Base-by-base conservation (phyloP, 2,329 filamentous ascomycete species). In the Aspergillus ochraceus region DNA sequence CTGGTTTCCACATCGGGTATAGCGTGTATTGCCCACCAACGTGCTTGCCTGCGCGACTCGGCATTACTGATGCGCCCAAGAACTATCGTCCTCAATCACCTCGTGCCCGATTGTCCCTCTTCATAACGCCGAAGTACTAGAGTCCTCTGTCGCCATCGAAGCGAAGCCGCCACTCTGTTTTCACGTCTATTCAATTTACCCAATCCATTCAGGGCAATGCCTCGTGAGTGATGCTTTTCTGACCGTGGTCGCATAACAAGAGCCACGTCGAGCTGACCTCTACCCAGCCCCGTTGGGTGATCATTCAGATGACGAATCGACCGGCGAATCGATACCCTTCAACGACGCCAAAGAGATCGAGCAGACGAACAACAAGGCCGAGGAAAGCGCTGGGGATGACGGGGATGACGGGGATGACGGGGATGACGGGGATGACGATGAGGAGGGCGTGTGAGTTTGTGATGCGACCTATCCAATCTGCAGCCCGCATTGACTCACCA, bases 271-370 rank as follows among this genome's bases (percentile, higher is more conserved):
- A 60, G 39, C 57, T 71, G 32, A 68, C 58, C 12, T 46, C 60
- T 29, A 45, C 42, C 58, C 39, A 76, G 74, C 72, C 20, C 70
- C 71, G 49, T 57, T 73, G 12, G 70, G 70, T 50, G 71, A 74
- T 14, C 57, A 71, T 22, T 76, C 75, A 2, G 76, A 77, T 26
- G 70, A 73, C 20, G 76, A 78, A 58, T 74, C 72, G 19, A 66
- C 64, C 9, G 72, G 72, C 17, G 72, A 71, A n/a, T 71, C 73
- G 11, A 77, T 78, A 26, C 76, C 76, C 19, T 77, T 66, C 54
- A 71, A 74, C 6, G 68, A 71, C 24, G 70, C 70, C 24, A 52
- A 60, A 5, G 63, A 66, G 2, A 57, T 57, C 3, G 54, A 61
- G 1, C 52, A 63, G 3, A 49, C 60, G 2, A 61, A 67, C 3